Conservation (phyloP, 495 filamentous ascomycete species). For the Lepidopterella palustris region DNA sequence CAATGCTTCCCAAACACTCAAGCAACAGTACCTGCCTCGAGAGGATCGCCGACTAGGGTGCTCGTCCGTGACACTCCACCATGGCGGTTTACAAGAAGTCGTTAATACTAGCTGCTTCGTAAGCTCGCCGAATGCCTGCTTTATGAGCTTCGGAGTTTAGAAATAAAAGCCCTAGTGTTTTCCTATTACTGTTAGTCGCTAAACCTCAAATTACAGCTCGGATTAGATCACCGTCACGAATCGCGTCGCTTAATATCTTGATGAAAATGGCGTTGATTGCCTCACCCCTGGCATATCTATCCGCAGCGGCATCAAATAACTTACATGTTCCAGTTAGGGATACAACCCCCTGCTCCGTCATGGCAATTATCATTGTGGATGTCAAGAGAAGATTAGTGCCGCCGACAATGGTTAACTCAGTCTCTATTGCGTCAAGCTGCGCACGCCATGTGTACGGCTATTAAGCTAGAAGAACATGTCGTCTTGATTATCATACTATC, state of each 20-base stretch:
- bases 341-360: background rate
- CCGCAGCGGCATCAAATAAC: background rate
- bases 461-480: constrained; percentile 9
- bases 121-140: constrained; percentile 26
- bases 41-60: constrained; percentile 32
- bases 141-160: background rate
- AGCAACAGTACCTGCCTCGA: constrained; percentile 42
- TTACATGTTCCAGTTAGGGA: background rate
- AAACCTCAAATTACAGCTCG: constrained; percentile 38
- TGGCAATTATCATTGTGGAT: background rate
- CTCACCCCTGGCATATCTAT: constrained; percentile 3
- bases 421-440: background rate
- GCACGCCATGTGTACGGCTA: background rate
- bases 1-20: constrained; percentile 37
- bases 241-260: constrained; percentile 35
- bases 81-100: constrained; percentile 25
- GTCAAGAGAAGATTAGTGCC: constrained; percentile 1
- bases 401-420: constrained; percentile 3
- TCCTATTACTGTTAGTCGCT: constrained; percentile 29
- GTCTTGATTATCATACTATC: constrained; percentile 7
- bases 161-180: background rate
- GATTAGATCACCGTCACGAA: constrained; percentile 34
- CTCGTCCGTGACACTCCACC: constrained; percentile 43
- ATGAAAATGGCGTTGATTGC: constrained; percentile 34
- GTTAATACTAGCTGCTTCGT: constrained; percentile 12